Conservation (phyloP, 768 basidiomycete species). For the Pulveroboletus sp. region DNA sequence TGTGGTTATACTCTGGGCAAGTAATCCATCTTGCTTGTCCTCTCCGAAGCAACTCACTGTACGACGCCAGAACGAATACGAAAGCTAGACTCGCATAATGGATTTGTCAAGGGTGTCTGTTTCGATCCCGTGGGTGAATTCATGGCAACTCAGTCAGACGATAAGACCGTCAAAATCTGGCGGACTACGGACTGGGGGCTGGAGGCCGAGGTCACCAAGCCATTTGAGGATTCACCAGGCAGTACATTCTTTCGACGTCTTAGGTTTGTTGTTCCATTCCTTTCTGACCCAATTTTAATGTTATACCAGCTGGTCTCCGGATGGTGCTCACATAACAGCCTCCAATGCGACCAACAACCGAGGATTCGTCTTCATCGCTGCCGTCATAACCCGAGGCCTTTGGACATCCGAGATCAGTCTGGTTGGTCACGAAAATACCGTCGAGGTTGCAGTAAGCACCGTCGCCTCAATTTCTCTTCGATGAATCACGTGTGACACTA, state of each 20-base stretch:
- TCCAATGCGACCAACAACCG: slow-evolving; percentile 96
- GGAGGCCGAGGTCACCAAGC: slow-evolving; percentile 82
- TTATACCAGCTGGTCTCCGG: slow-evolving; percentile 86
- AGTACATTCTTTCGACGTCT: slow-evolving; percentile 92
- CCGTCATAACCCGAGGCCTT: slow-evolving; percentile 84
- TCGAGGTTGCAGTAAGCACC: slow-evolving; percentile 83
- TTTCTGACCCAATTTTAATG: not conserved
- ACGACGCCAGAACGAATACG: slow-evolving; percentile 64
- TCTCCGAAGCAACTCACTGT: not conserved
- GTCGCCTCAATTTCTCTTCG: not conserved
- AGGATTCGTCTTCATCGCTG: slow-evolving; percentile 96
- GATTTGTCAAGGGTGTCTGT: slow-evolving; percentile 97
- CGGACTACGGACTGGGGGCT: slow-evolving; percentile 88
- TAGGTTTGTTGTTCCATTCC: slow-evolving; percentile 47
- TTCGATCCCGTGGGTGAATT: slow-evolving; percentile 99
- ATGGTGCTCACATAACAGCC: slow-evolving; percentile 97
- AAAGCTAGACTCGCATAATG: slow-evolving; percentile 86
- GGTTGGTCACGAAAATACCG: slow-evolving; percentile 96
- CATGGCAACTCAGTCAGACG: slow-evolving; percentile 97
- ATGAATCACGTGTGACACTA: slow-evolving; percentile 6
- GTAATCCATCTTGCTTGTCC: slow-evolving; percentile 14
- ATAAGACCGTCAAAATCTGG: slow-evolving; percentile 97
- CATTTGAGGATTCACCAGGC: slow-evolving; percentile 91
- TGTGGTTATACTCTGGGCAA: slow-evolving; percentile 87
- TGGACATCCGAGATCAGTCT: slow-evolving; percentile 93